Evolutionary conservation across 108 stramenopile species (phyloP).

Genomic region (Cylindrotheca fusiformis): DNA sequence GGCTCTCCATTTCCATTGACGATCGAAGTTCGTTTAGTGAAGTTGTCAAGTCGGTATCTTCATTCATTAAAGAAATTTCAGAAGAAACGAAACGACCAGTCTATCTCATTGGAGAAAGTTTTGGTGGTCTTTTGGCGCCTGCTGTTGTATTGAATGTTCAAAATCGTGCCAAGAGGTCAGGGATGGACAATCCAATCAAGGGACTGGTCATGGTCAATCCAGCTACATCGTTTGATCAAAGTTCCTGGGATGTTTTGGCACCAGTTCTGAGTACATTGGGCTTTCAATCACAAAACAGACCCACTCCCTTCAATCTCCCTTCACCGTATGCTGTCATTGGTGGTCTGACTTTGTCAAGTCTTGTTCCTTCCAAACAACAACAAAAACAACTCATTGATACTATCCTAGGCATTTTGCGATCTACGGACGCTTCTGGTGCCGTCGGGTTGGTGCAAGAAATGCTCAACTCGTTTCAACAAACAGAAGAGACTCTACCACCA

Average conservation of each 20-base stretch:
- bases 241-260: constrained; percentile 64
- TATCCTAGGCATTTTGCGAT: constrained; percentile 27
- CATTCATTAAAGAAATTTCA: constrained; percentile 49
- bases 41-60: constrained; percentile 40
- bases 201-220: constrained; percentile 87
- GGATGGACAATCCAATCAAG: constrained; percentile 29
- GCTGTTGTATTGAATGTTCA: constrained; percentile 64
- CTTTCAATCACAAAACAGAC: constrained; percentile 37
- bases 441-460: constrained; percentile 32
- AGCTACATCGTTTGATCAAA: constrained; percentile 85
- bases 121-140: constrained; percentile 81
- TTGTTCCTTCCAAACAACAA: constrained; percentile 62
- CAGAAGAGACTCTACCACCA: constrained; percentile 62
- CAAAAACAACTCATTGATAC: constrained; percentile 46
- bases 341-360: constrained; percentile 47
- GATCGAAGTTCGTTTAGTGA: constrained; percentile 55
- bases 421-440: constrained; percentile 4
- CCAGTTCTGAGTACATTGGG: constrained; percentile 50
- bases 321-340: constrained; percentile 71
- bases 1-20: constrained; percentile 55
- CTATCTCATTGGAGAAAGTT: constrained; percentile 82
- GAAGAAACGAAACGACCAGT: constrained; percentile 38
- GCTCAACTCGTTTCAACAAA: constrained; percentile 41
- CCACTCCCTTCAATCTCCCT: constrained; percentile 35
- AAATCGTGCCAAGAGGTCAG: constrained; percentile 11